Base-by-base conservation (phyloP, 2,329 filamentous ascomycete species). In the Alternaria burnsii region DNA sequence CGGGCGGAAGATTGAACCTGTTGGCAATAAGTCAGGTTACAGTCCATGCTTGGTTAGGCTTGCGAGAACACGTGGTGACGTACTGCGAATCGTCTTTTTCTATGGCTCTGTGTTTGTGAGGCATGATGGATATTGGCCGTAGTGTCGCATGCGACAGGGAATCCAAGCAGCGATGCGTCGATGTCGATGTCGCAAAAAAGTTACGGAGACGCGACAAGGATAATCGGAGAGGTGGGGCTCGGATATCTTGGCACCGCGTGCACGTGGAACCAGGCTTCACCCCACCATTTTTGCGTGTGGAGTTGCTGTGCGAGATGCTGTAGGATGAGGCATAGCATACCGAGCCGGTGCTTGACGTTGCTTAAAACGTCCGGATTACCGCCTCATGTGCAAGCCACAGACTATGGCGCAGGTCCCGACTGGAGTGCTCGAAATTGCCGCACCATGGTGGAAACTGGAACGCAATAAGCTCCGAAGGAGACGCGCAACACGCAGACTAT, bases 101-200 rank as follows among this genome's bases (percentile, higher is more conserved):
- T 65, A 87, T 86, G 67, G 91, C 86, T 65, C 90, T 94, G 78
- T 96, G 92, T 81, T 96, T 96, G 82, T 94, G 92, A 77, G 92
- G 92, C 92, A 96, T 96, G 34, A 59, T 66, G 58, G 55, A 47
- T 56, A 46, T 47, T 34, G 28, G 28, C 8, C 28, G 47, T 50
- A 22, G 7, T 50, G 22, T 52, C 7, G 55, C 24, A 51, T 24
- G 34, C 32, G 44, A 43, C 44, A 32, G 30, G 38, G 18, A 36
- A 34, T 50, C 22, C 43, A 18, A n/a, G 38, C 44, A 12, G 40
- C 16, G 22, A 40, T 34, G 36, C 34, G 43, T 55, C 40, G 34
- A 46, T 36, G 18, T 38, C 52, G 38, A 34, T 10, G 53, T 60
- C 48, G 48, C 57, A 60, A 63, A 63, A 63, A 63, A 60, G 60